These are phyloP conservation scores for Uronychia binucleata DNA, from an alignment of 73 alveolate species.

Conservation along the genomic window DNA sequence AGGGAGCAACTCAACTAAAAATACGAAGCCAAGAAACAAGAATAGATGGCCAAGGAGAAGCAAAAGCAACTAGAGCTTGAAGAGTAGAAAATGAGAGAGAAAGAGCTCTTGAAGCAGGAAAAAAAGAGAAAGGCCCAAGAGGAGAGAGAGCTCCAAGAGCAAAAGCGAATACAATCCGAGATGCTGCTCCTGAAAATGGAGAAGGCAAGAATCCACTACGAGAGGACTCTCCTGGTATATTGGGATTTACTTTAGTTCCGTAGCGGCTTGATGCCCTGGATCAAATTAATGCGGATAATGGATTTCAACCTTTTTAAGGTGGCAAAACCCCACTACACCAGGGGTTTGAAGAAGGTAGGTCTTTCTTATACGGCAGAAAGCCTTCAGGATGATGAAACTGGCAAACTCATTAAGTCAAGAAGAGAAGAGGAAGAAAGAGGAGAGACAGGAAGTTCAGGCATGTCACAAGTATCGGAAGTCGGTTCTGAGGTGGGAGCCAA, in stretches of 20 bases:
- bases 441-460: background rate
- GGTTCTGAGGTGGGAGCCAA: background rate
- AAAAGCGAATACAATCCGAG: background rate
- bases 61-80: background rate
- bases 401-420: too few species aligned
- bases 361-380: background rate
- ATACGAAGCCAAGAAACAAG: background rate
- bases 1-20: background rate
- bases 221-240: too few species aligned
- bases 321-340: background rate
- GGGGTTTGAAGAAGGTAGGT: too few species aligned
- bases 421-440: background rate
- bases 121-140: background rate
- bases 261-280: background rate
- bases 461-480: background rate
- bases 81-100: background rate
- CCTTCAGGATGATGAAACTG: background rate
- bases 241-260: too few species aligned
- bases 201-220: too few species aligned
- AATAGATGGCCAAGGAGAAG: background rate
- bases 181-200: too few species aligned
- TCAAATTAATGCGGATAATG: background rate
- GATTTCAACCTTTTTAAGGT: background rate
- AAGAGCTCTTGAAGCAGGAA: background rate
- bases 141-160: background rate